Evolutionary conservation across 371 early-diverging fungal genomes (phyloP).

Genomic region (Apophysomyces trapeziformis): DNA sequence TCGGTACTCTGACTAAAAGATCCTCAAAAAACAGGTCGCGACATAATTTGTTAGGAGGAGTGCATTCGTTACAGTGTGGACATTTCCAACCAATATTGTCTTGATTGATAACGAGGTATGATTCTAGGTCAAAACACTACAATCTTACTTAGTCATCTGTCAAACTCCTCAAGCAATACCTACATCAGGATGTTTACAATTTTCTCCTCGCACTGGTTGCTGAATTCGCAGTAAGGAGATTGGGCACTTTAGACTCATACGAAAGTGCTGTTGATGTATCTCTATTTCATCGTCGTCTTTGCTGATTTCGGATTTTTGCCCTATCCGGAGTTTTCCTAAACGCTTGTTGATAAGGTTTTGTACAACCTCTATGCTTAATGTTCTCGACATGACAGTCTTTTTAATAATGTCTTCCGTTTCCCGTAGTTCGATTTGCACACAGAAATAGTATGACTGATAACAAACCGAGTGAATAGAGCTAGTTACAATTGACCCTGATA

Average conservation of each 20-base stretch:
- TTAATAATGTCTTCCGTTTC: conserved; percentile 30
- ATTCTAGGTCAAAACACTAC: conserved; percentile 46
- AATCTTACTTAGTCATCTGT: conserved; percentile 3
- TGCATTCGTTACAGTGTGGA: conserved; percentile 36
- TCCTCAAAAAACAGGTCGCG: conserved; percentile 35
- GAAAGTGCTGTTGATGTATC: conserved; percentile 30
- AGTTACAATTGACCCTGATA: neutral
- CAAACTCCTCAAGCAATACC: conserved; percentile 2
- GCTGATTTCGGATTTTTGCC: neutral
- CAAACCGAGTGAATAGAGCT: too few species aligned
- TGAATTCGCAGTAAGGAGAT: conserved; percentile 36
- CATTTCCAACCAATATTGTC: conserved; percentile 35
- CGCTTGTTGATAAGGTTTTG: conserved; percentile 24
- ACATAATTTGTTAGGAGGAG: conserved; percentile 22
- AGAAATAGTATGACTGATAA: conserved; percentile 32
- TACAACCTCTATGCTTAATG: conserved; percentile 15
- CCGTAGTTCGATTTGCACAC: conserved; percentile 23
- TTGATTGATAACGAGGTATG: conserved; percentile 32
- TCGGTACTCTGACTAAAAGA: conserved; percentile 26
- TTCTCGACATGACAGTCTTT: conserved; percentile 1
- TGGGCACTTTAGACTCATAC: conserved; percentile 40
- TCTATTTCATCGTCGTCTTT: conserved; percentile 43
- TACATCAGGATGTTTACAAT: conserved; percentile 43
- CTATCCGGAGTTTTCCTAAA: conserved; percentile 16
- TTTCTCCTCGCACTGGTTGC: conserved; percentile 35